These are phyloP conservation scores for Kentomonas sorsogonicus DNA, from an alignment of 208 protist genomes.

Conservation along the genomic window DNA sequence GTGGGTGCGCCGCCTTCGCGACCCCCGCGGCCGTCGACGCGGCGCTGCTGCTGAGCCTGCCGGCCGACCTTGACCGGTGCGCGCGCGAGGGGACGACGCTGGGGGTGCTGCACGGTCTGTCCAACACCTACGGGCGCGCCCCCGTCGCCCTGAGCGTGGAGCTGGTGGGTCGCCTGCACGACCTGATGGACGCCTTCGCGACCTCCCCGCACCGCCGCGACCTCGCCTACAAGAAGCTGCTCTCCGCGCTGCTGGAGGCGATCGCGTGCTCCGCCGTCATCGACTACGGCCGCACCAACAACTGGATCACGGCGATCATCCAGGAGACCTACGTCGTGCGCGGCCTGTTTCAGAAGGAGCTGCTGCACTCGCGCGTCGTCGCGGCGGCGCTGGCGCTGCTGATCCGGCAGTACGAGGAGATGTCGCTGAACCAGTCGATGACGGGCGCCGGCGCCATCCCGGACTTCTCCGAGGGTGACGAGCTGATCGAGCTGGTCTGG, in stretches of 20 bases:
- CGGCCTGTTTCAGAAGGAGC: conserved; percentile 67
- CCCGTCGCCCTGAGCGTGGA: conserved; percentile 38
- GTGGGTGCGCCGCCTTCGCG: conserved; percentile 49
- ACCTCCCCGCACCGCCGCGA: conserved; percentile 47
- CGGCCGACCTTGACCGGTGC: conserved; percentile 45
- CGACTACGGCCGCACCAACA: conserved; percentile 61
- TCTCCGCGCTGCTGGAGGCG: conserved; percentile 67
- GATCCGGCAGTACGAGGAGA: conserved; percentile 68
- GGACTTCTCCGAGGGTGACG: conserved; percentile 62
- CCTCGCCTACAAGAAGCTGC: conserved; percentile 56
- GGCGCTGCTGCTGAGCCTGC: conserved; percentile 51
- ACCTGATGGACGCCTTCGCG: conserved; percentile 68
- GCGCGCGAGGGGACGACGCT: conserved; percentile 51
- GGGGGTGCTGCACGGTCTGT: conserved; percentile 58
- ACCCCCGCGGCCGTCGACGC: conserved; percentile 47
- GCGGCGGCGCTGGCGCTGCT: conserved; percentile 62
- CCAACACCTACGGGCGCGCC: conserved; percentile 42
- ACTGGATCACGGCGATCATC: conserved; percentile 70
- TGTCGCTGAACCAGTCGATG: conserved; percentile 15
- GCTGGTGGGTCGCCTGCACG: conserved; percentile 59
- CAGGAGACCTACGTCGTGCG: conserved; percentile 69
- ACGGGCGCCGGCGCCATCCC: conserved; percentile 19
- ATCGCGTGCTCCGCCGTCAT: conserved; percentile 59
- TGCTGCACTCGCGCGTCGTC: conserved; percentile 71
- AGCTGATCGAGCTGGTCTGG: conserved; percentile 70